These are phyloP conservation scores for Mimosa bimucronata DNA, from an alignment of 306 rosid species.

Conservation along the genomic window DNA sequence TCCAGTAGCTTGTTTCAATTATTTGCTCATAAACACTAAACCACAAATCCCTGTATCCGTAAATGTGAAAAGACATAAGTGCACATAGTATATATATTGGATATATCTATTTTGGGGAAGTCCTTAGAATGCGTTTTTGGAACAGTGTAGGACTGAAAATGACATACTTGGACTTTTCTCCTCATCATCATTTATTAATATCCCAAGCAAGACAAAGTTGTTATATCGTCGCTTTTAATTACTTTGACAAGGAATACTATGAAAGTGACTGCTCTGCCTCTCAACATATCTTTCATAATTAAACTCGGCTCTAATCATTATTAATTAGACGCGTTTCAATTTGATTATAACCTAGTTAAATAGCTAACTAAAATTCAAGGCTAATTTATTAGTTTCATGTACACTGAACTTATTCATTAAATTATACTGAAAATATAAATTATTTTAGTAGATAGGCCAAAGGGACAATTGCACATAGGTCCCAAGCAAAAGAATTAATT, in stretches of 20 bases:
- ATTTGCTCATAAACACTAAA: not conserved
- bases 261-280: slow-evolving; percentile 38
- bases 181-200: slow-evolving; percentile 33
- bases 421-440: not conserved
- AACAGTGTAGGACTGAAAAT: slow-evolving; percentile 39
- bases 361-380: too few relatives aligned
- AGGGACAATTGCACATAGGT: too few relatives aligned
- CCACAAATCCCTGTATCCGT: not conserved
- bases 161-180: slow-evolving; percentile 36
- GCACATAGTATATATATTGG: not conserved
- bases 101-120: slow-evolving; percentile 5
- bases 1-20: not conserved
- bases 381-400: too few relatives aligned
- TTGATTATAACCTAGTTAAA: not conserved
- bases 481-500: too few relatives aligned
- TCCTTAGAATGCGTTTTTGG: slow-evolving; percentile 16
- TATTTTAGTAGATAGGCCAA: not conserved
- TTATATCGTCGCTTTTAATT: not conserved
- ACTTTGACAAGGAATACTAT: slow-evolving; percentile 43
- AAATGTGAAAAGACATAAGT: not conserved
- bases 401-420: not conserved
- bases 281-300: not conserved
- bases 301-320: not conserved
- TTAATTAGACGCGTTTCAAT: not conserved
- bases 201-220: slow-evolving; percentile 32